These are phyloP conservation scores for Sicyos baderoa DNA, from an alignment of 306 rosid genomes.

Conservation along the genomic window DNA sequence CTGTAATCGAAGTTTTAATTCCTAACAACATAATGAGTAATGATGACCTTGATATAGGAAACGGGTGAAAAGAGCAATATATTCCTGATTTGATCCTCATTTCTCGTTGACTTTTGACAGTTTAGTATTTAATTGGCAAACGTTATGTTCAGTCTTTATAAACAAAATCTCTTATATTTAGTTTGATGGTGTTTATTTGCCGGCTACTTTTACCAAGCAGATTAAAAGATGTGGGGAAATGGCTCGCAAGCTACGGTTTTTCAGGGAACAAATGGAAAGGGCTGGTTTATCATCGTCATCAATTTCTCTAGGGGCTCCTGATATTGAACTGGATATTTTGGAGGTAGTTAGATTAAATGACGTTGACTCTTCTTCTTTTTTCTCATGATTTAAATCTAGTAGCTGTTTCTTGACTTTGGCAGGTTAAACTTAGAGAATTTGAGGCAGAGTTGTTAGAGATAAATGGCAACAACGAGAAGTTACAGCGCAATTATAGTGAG, in stretches of 20 bases:
- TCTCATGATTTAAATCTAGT: neutral
- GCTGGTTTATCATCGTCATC: conserved; percentile 42
- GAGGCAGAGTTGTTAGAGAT: conserved; percentile 69
- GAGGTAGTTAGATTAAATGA: conserved; percentile 46
- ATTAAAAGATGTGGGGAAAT: conserved; percentile 75
- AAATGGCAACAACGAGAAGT: conserved; percentile 58
- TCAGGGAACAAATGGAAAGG: conserved; percentile 66
- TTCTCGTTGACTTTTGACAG: neutral
- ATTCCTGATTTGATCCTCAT: neutral
- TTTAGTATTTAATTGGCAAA: neutral
- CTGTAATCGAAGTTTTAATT: neutral
- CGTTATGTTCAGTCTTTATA: neutral
- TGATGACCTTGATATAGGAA: neutral
- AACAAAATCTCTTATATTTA: neutral
- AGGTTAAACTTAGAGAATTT: conserved; percentile 68
- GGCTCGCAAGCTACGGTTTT: conserved; percentile 62
- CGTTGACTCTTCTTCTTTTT: neutral
- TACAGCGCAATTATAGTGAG: conserved; percentile 56
- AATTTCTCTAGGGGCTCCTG: conserved; percentile 23
- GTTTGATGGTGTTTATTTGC: conserved; percentile 4
- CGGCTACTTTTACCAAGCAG: conserved; percentile 30
- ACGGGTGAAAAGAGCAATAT: neutral
- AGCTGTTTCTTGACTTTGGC: conserved; percentile 17
- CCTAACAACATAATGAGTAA: neutral
- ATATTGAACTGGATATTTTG: conserved; percentile 50